phyloP scores from a whole-genome alignment of 2,329 filamentous ascomycete genomes.

The Fusarium oxysporum region DNA sequence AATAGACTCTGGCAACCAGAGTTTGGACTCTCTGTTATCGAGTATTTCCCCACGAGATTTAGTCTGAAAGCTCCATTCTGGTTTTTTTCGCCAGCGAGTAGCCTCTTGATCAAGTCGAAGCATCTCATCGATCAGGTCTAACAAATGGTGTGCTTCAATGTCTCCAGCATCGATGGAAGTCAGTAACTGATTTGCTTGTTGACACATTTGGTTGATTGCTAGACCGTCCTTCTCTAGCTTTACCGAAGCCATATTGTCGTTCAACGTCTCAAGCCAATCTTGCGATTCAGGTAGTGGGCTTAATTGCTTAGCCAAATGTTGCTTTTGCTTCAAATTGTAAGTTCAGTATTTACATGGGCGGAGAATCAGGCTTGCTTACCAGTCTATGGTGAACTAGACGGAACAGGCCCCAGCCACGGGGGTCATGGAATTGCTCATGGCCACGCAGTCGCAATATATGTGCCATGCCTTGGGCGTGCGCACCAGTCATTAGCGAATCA shows the following conservation, averaged over 20 bases:
- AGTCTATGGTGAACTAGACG: slow-evolving; percentile 54
- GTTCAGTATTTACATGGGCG: background rate
- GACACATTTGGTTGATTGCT: slow-evolving; percentile 41
- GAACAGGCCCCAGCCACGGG: slow-evolving; percentile 55
- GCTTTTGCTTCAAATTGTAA: slow-evolving; percentile 47
- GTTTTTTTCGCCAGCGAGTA: slow-evolving; percentile 46
- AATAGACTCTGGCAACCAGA: slow-evolving; percentile 41
- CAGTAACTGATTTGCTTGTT: slow-evolving; percentile 47
- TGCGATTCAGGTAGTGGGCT: slow-evolving; percentile 46
- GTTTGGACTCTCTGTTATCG: background rate
- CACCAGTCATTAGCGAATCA: slow-evolving; percentile 39
- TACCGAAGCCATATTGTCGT: slow-evolving; percentile 39
- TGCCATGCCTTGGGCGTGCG: slow-evolving; percentile 55
- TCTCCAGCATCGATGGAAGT: slow-evolving; percentile 10
- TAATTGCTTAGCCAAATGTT: slow-evolving; percentile 50
- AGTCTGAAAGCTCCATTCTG: slow-evolving; percentile 50
- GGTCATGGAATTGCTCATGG: slow-evolving; percentile 49
- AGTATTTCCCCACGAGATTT: slow-evolving; percentile 37
- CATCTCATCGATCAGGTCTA: slow-evolving; percentile 49
- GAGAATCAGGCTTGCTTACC: slow-evolving; percentile 2
- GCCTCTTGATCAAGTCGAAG: slow-evolving; percentile 47
- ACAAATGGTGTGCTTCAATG: background rate
- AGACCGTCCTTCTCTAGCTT: slow-evolving; percentile 33
- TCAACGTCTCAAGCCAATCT: slow-evolving; percentile 48
- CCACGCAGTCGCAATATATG: slow-evolving; percentile 54